Conservation (phyloP, 2,329 filamentous ascomycete genomes). For the Ceratocystis albifundus region DNA sequence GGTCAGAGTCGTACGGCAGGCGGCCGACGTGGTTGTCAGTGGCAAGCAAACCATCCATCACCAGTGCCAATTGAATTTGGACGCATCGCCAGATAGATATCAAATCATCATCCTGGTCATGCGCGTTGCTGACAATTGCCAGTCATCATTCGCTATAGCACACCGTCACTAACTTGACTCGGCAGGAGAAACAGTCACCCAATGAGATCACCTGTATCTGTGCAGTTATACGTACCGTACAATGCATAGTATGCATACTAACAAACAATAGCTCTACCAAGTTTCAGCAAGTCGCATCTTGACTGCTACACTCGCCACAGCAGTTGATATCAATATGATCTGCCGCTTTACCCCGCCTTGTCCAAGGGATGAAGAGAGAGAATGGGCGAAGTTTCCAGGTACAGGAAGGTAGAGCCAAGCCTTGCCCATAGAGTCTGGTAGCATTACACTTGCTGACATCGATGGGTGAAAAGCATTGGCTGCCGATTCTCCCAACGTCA, state of each 20-base stretch:
- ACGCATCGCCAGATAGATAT: not conserved
- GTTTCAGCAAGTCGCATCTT: not conserved
- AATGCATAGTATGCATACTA: not conserved
- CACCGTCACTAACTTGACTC: not conserved
- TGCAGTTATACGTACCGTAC: not conserved
- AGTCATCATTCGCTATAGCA: not conserved
- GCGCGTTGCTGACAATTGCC: not conserved
- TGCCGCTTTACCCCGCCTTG: not conserved
- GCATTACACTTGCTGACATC: not conserved
- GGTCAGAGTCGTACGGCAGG: not conserved
- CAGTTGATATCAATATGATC: not conserved
- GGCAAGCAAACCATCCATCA: not conserved
- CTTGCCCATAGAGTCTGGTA: too few relatives aligned
- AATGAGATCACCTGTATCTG: too few relatives aligned
- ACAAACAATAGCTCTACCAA: not conserved
- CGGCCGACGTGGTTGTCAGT: not conserved
- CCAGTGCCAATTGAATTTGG: not conserved
- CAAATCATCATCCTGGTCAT: not conserved
- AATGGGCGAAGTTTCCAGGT: not conserved
- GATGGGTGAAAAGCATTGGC: not conserved
- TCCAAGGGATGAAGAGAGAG: not conserved
- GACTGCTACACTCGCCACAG: not conserved
- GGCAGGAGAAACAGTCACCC: too few relatives aligned
- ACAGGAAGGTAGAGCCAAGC: not conserved
- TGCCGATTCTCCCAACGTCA: not conserved